Conservation (phyloP, 192 early-diverging fungal genomes). For the Kickxella alabastrina region DNA sequence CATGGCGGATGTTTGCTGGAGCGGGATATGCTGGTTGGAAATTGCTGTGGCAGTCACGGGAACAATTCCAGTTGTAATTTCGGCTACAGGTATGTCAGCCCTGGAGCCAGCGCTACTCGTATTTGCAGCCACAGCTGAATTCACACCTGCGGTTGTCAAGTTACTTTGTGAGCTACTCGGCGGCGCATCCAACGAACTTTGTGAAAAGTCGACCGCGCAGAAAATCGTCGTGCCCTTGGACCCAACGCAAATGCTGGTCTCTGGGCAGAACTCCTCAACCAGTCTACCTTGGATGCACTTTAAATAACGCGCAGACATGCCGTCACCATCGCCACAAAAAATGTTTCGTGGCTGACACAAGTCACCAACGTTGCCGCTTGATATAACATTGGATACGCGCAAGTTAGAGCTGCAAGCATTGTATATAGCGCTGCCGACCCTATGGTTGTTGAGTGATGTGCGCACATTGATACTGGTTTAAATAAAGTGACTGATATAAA, state of each 20-base stretch:
- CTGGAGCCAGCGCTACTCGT: too few relatives aligned
- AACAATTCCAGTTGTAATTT: too few relatives aligned
- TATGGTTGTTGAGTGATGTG: not conserved
- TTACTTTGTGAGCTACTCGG: too few relatives aligned
- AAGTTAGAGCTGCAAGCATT: conserved; percentile 5
- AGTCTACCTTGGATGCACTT: conserved; percentile 35
- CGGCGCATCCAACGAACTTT: too few relatives aligned
- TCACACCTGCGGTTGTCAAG: not conserved
- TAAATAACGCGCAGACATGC: conserved; percentile 29
- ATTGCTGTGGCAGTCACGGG: too few relatives aligned
- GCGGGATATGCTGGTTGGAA: too few relatives aligned
- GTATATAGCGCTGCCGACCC: conserved; percentile 7
- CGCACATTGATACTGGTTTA: not conserved
- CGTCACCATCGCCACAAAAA: conserved; percentile 47
- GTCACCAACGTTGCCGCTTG: conserved; percentile 12
- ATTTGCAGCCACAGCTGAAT: not conserved
- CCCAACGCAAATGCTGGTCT: conserved; percentile 33
- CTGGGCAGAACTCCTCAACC: conserved; percentile 23
- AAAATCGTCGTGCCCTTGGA: conserved; percentile 41
- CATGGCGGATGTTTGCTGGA: too few relatives aligned
- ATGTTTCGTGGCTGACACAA: conserved; percentile 29
- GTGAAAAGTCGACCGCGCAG: conserved; percentile 30
- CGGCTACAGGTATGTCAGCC: too few relatives aligned
- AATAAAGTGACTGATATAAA: not conserved
- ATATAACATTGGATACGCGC: conserved; percentile 12